Evolutionary conservation across 176 grass and related monocot species (phyloP).

Genomic region (Pontederia crassipes): DNA sequence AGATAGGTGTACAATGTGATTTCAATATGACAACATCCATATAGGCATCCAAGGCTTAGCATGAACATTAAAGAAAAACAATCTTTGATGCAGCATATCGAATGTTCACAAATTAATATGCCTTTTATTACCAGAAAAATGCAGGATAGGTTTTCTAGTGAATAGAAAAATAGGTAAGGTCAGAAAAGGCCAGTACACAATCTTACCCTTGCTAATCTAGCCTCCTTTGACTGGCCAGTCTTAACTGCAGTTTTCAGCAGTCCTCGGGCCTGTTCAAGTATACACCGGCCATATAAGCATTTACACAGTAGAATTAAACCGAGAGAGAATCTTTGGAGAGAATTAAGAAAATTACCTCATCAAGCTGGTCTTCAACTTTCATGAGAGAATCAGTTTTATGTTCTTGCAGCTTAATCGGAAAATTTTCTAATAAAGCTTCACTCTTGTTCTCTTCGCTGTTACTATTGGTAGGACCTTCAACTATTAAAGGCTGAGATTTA

Average conservation of each 20-base stretch:
- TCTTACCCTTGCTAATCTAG: conserved; percentile 95
- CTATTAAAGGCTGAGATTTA: conserved; percentile 36
- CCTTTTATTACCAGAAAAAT: too few species aligned
- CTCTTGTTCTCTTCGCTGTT: conserved; percentile 39
- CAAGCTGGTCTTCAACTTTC: conserved; percentile 88
- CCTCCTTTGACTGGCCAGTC: conserved; percentile 98
- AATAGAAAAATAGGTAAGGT: background rate
- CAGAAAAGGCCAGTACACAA: conserved; percentile 19
- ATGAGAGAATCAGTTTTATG: conserved; percentile 47
- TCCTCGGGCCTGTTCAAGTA: conserved; percentile 65
- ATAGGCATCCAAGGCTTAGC: too few species aligned
- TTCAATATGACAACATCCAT: too few species aligned
- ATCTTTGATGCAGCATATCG: too few species aligned
- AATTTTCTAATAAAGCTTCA: conserved; percentile 39
- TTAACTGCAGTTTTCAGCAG: conserved; percentile 80
- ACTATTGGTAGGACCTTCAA: conserved; percentile 21
- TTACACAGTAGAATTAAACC: background rate
- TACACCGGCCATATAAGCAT: conserved; percentile 17
- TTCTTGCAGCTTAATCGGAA: conserved; percentile 40
- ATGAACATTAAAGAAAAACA: too few species aligned
- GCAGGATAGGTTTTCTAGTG: too few species aligned
- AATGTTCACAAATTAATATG: too few species aligned
- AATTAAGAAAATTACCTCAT: conserved; percentile 45
- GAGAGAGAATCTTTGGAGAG: background rate
- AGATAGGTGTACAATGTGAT: too few species aligned